A percentile compares a stretch with the other conserved stretches of the same genome.
phyloP scores from a whole-genome alignment of 805 yeast genomes.

The Wickerhamomyces xylosicus region DNA sequence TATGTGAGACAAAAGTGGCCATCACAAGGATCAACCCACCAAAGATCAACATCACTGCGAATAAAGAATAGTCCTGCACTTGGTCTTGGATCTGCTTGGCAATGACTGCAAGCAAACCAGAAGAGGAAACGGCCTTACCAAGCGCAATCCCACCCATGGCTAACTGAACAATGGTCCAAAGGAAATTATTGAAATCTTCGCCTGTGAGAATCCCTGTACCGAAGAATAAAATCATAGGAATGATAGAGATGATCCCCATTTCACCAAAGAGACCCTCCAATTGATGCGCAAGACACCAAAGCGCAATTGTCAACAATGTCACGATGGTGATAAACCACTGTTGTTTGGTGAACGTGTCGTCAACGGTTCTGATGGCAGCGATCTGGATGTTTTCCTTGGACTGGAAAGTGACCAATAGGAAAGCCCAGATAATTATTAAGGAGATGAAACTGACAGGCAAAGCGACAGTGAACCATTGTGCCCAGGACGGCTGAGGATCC shows the following conservation, averaged over 20 bases:
- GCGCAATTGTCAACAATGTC: slow-evolving; percentile 58
- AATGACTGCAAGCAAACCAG: slow-evolving; percentile 74
- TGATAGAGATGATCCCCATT: slow-evolving; percentile 91
- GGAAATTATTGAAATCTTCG: slow-evolving; percentile 89
- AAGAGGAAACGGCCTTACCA: slow-evolving; percentile 90
- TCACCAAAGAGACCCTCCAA: slow-evolving; percentile 75
- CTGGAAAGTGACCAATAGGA: slow-evolving; percentile 57
- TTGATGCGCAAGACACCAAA: slow-evolving; percentile 86
- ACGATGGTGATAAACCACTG: slow-evolving; percentile 72
- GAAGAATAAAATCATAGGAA: slow-evolving; percentile 85
- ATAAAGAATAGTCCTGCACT: slow-evolving; percentile 61
- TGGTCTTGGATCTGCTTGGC: slow-evolving; percentile 57
- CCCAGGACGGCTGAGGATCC: slow-evolving; percentile 83
- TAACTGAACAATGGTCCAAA: slow-evolving; percentile 91
- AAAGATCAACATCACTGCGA: slow-evolving; percentile 65
- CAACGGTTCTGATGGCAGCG: slow-evolving; percentile 38
- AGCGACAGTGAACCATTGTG: slow-evolving; percentile 85
- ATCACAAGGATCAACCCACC: slow-evolving; percentile 73
- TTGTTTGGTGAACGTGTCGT: slow-evolving; percentile 58
- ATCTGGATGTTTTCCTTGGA: slow-evolving; percentile 35
- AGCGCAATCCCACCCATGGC: slow-evolving; percentile 98
- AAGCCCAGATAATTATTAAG: slow-evolving; percentile 61
- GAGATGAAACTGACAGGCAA: slow-evolving; percentile 67
- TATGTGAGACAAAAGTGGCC: slow-evolving; percentile 94
- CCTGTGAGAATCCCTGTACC: slow-evolving; percentile 82